phyloP scores from a whole-genome alignment of 768 basidiomycete genomes.

The Coprinopsis strossmayeri region DNA sequence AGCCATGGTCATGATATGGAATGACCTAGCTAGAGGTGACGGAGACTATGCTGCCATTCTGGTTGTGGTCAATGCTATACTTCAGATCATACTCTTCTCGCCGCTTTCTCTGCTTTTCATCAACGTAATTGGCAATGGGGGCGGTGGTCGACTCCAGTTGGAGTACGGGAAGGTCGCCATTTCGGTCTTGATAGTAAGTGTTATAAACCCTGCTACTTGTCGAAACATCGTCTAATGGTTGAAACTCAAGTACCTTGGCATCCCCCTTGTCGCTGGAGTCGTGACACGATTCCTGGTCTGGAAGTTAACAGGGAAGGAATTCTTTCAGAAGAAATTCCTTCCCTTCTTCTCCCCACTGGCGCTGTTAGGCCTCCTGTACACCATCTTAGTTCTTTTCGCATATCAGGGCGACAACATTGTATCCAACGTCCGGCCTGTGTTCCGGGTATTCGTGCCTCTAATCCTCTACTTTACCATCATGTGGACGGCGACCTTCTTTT shows the following conservation, averaged over 20 bases:
- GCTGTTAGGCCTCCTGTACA: constrained; percentile 74
- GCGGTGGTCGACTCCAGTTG: constrained; percentile 33
- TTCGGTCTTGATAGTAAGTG: constrained; percentile 64
- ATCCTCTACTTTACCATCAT: constrained; percentile 73
- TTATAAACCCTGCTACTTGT: neutral
- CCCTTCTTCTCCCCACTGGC: constrained; percentile 63
- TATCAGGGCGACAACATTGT: constrained; percentile 65
- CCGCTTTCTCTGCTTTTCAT: constrained; percentile 72
- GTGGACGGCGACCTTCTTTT: constrained; percentile 58
- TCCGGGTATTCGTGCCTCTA: constrained; percentile 77
- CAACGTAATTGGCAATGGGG: constrained; percentile 49
- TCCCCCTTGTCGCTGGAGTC: constrained; percentile 67
- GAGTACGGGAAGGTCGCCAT: constrained; percentile 55
- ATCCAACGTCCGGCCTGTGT: constrained; percentile 67
- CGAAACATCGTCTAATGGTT: neutral
- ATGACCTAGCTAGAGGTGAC: constrained; percentile 64
- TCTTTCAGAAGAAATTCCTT: constrained; percentile 56
- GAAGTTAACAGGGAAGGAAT: constrained; percentile 33
- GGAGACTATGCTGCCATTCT: constrained; percentile 70
- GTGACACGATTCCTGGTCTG: constrained; percentile 58
- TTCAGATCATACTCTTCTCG: constrained; percentile 75
- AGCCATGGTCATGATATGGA: constrained; percentile 82
- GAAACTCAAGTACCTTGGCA: constrained; percentile 71
- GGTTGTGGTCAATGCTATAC: constrained; percentile 71
- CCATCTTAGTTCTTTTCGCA: constrained; percentile 71